Evolutionary conservation across 1,139 yeast species (phyloP).

Genomic region (Lodderomyces elongisporus): DNA sequence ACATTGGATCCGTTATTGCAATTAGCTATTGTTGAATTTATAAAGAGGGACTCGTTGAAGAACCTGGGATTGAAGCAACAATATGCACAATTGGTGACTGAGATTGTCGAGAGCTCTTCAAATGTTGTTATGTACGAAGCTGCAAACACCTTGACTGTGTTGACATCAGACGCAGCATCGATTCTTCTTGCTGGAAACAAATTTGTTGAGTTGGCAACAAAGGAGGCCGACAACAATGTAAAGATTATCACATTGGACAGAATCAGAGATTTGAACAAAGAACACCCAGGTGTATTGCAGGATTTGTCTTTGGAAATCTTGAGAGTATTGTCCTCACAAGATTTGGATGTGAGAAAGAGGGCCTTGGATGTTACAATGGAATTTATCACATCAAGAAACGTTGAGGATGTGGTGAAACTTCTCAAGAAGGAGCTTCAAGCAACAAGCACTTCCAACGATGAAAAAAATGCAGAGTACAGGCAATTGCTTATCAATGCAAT

Average conservation of each 20-base stretch:
- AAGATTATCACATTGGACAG: constrained; percentile 88
- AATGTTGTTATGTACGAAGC: constrained; percentile 89
- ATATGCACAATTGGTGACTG: constrained; percentile 69
- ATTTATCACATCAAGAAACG: constrained; percentile 81
- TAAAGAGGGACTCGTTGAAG: constrained; percentile 70
- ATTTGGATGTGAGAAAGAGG: constrained; percentile 83
- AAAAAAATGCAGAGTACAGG: constrained; percentile 80
- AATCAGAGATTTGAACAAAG: constrained; percentile 67
- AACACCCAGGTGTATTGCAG: constrained; percentile 79
- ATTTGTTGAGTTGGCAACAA: constrained; percentile 82
- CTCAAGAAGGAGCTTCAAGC: constrained; percentile 86
- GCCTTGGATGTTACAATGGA: constrained; percentile 79
- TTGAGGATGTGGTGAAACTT: constrained; percentile 87
- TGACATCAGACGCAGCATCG: constrained; percentile 65
- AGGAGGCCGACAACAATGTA: constrained; percentile 90
- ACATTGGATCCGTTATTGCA: constrained; percentile 82
- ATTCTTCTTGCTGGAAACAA: constrained; percentile 75
- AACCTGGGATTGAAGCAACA: constrained; percentile 63
- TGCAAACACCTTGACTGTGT: constrained; percentile 73
- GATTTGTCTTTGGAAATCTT: constrained; percentile 83
- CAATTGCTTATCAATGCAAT: constrained; percentile 84
- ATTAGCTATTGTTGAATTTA: constrained; percentile 85
- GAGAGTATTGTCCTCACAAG: constrained; percentile 81
- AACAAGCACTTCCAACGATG: constrained; percentile 64
- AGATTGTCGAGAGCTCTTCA: constrained; percentile 64